Conservation (phyloP, 768 basidiomycete species). For the Butyriboletus loyo region DNA sequence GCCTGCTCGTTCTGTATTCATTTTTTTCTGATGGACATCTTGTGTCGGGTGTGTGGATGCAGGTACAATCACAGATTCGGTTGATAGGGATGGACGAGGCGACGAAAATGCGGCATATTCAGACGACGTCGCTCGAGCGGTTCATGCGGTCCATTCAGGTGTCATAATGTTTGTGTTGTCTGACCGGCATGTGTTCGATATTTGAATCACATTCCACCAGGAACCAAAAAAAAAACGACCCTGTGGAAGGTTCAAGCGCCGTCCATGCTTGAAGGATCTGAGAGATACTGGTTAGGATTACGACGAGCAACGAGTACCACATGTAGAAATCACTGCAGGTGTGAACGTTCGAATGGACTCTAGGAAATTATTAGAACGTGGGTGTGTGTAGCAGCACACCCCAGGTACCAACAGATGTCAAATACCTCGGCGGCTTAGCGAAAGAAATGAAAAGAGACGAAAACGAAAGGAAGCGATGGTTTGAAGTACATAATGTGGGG, state of each 20-base stretch:
- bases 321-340: neutral
- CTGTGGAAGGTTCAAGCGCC: neutral
- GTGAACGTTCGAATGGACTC: neutral
- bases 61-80: conserved; percentile 44
- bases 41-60: neutral
- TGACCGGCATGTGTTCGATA: conserved; percentile 6
- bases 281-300: neutral
- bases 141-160: conserved; percentile 58
- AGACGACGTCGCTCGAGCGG: conserved; percentile 58
- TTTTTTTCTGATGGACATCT: neutral
- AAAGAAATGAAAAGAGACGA: too few relatives aligned
- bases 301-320: neutral
- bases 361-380: too few relatives aligned
- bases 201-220: conserved; percentile 17
- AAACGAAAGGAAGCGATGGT: too few relatives aligned
- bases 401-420: too few relatives aligned
- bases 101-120: conserved; percentile 60
- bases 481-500: too few relatives aligned
- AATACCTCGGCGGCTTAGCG: too few relatives aligned
- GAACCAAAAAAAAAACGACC: neutral
- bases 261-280: neutral
- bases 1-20: neutral
- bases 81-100: conserved; percentile 50
- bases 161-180: conserved; percentile 19
- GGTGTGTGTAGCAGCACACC: too few relatives aligned